Base-by-base conservation (phyloP, 306 rosid species). In the Cicer arietinum region DNA sequence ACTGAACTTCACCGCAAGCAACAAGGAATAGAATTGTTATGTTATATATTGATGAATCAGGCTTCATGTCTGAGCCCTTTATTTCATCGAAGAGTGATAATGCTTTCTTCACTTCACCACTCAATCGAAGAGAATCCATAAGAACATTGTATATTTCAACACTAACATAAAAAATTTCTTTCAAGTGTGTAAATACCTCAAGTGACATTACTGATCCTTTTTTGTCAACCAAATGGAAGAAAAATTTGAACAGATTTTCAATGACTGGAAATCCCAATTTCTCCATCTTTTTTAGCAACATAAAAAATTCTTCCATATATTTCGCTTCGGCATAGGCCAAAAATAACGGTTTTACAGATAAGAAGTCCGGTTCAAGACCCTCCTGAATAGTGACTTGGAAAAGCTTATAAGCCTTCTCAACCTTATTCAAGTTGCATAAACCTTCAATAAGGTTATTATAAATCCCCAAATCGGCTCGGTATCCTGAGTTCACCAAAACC, bases 361-460 rank as follows among this genome's bases (percentile, higher is more conserved):
- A 74, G 30, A 89, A 83, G 47, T 91, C 78, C 1, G 90, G 91
- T 47, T 81, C 87, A 60, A 89, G 85, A 72, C 82, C 97, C 77
- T 88, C 96, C 44, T 71, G 81, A 52, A 91, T 25, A 3, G 78
- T 83, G 37, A 84, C 75, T 62, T 46, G 84, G 69, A 93, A 90
- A 80, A 93, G 86, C 82, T 84, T 93, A 68, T 76, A 60, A 25
- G 98, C 97, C 84, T 76, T 89, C 52, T 93, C 88, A 11, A 85
- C 85, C 79, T 75, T 81, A 44, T 88, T 85, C 77, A 51, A 82
- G 70, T 64, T 69, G 79, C 97, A 93, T 76, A 93, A 83, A 67
- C 95, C 97, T 71, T 74, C 82, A 51, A 93, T 89, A 60, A 89
- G 95, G 41, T 80, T 88, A 78, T 79, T 87, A 77, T 90, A 93